A percentile compares a stretch with the other conserved stretches of the same genome.
Conservation (phyloP, 208 protist species). For the Trypanosoma boissoni region DNA sequence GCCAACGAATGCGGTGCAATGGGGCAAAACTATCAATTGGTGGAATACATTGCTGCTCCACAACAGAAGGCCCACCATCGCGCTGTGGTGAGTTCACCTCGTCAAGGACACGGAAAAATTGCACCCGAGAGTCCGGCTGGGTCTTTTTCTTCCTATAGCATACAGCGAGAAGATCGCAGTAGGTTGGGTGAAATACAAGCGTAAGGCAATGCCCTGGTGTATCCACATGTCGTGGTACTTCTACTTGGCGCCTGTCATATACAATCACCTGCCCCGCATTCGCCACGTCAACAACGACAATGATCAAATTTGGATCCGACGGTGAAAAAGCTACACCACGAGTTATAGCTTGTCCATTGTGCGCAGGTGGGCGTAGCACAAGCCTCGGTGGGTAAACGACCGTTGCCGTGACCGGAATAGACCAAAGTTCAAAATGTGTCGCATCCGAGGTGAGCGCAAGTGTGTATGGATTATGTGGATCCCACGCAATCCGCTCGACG, state of each 20-base stretch:
- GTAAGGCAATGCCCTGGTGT: slow-evolving; percentile 56
- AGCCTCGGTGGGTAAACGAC: slow-evolving; percentile 55
- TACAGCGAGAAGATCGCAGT: slow-evolving; percentile 73
- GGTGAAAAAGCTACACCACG: slow-evolving; percentile 78
- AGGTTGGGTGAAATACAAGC: slow-evolving; percentile 72
- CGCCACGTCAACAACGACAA: slow-evolving; percentile 52
- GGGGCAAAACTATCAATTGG: slow-evolving; percentile 67
- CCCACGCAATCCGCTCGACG: slow-evolving; percentile 81
- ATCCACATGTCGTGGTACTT: slow-evolving; percentile 42
- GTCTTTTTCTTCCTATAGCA: slow-evolving; percentile 69
- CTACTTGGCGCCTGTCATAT: slow-evolving; percentile 72
- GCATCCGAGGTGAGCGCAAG: slow-evolving; percentile 63
- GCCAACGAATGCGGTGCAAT: slow-evolving; percentile 61
- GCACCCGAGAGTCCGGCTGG: slow-evolving; percentile 60
- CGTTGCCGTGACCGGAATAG: slow-evolving; percentile 41
- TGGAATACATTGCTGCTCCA: slow-evolving; percentile 39
- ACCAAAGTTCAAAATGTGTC: slow-evolving; percentile 85
- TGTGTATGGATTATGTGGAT: slow-evolving; percentile 83
- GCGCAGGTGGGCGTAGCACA: slow-evolving; percentile 67
- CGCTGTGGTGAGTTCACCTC: background rate
- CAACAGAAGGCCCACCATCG: slow-evolving; percentile 20
- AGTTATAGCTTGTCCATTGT: slow-evolving; percentile 46
- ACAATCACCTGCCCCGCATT: slow-evolving; percentile 61
- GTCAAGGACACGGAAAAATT: slow-evolving; percentile 49
- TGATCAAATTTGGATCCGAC: slow-evolving; percentile 65